A percentile compares a stretch with the other conserved stretches of the same genome.
These are phyloP conservation scores for Schizophyllum commune DNA, from an alignment of 1,284 basidiomycete genomes.

Conservation along the genomic window DNA sequence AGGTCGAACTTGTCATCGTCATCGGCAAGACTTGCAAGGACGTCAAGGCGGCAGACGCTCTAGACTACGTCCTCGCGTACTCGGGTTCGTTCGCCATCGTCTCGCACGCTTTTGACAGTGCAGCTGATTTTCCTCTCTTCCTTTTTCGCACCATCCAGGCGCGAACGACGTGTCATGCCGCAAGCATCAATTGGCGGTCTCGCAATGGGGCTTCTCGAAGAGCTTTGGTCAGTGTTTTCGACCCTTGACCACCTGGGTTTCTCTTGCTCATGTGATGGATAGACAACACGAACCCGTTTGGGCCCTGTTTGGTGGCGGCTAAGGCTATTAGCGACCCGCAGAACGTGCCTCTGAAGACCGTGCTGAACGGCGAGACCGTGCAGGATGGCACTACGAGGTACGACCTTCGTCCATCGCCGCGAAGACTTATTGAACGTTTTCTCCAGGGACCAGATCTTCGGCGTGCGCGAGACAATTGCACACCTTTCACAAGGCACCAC, in stretches of 20 bases:
- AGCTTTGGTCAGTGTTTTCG: slow-evolving; percentile 50
- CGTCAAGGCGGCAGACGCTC: slow-evolving; percentile 66
- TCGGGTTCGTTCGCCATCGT: slow-evolving; percentile 38
- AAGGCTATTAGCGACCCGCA: slow-evolving; percentile 64
- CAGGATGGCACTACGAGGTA: slow-evolving; percentile 76
- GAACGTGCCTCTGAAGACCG: slow-evolving; percentile 53
- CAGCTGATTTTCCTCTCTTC: neutral
- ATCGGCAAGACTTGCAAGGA: slow-evolving; percentile 77
- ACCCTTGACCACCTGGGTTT: neutral
- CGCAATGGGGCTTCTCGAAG: slow-evolving; percentile 84
- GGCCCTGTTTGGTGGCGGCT: slow-evolving; percentile 69
- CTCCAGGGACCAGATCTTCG: slow-evolving; percentile 65
- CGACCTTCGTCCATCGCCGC: too few species aligned
- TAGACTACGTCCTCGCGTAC: slow-evolving; percentile 79
- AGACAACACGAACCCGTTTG: slow-evolving; percentile 74
- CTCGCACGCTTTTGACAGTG: neutral
- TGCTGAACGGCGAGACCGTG: slow-evolving; percentile 59
- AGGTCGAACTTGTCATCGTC: slow-evolving; percentile 82
- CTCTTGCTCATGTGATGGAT: neutral
- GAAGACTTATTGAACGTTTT: too few species aligned
- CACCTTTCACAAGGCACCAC: slow-evolving; percentile 85
- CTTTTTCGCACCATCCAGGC: neutral
- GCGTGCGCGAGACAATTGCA: slow-evolving; percentile 61
- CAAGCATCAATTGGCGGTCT: slow-evolving; percentile 66
- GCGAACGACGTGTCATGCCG: slow-evolving; percentile 61